These are phyloP conservation scores for Colletotrichum sp. DNA, from an alignment of 2,329 filamentous ascomycete genomes.

Conservation along the genomic window DNA sequence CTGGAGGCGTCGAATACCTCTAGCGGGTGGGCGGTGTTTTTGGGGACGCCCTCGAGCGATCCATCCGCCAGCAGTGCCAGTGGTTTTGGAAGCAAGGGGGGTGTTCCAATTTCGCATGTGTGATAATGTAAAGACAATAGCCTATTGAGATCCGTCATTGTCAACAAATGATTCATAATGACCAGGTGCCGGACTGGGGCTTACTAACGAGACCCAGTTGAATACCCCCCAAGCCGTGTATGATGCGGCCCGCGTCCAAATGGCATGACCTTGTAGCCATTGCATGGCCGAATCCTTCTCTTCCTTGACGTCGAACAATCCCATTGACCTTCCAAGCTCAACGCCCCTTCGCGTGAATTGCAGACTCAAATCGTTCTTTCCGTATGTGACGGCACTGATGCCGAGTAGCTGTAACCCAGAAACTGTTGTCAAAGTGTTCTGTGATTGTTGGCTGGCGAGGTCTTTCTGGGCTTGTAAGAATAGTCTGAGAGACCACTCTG, in stretches of 20 bases:
- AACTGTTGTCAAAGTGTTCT: not conserved
- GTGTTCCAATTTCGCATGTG: not conserved
- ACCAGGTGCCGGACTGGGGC: too few species aligned
- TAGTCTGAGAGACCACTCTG: not conserved
- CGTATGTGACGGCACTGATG: not conserved
- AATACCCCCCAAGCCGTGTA: conserved; percentile 36
- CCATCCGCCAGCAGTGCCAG: not conserved
- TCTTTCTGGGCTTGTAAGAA: not conserved
- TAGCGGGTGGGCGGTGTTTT: not conserved
- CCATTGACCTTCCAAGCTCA: not conserved
- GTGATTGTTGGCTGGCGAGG: not conserved
- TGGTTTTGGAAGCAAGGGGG: not conserved
- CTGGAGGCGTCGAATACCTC: not conserved
- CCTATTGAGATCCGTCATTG: not conserved
- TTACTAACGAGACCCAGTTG: conserved; percentile 19
- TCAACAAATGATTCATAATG: not conserved
- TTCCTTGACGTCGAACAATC: not conserved
- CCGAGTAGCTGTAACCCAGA: not conserved
- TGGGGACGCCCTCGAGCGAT: not conserved
- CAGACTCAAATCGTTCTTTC: not conserved
- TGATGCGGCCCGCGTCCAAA: conserved; percentile 5
- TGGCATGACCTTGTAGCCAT: not conserved
- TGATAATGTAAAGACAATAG: not conserved
- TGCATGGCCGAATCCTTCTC: not conserved
- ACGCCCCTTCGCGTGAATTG: not conserved